These are phyloP conservation scores for Annona squamosa DNA, from an alignment of 164 flowering plant genomes.

Conservation along the genomic window DNA sequence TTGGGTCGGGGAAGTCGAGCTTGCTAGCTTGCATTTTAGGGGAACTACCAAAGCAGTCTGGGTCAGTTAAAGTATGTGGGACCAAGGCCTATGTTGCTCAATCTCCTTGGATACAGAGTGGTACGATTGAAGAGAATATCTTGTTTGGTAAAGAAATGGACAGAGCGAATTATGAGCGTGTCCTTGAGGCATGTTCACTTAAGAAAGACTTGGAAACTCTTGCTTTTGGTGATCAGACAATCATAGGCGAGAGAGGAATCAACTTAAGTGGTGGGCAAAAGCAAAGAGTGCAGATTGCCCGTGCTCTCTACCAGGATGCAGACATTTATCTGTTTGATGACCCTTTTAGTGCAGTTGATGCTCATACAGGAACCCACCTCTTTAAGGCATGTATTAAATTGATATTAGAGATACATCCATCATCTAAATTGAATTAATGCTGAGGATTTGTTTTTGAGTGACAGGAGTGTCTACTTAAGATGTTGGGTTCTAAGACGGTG, in stretches of 20 bases:
- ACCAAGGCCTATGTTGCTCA: conserved; percentile 81
- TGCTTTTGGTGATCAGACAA: conserved; percentile 73
- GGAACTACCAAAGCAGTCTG: conserved; percentile 43
- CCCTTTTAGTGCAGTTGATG: conserved; percentile 95
- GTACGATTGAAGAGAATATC: conserved; percentile 74
- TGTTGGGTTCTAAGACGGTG: conserved; percentile 54
- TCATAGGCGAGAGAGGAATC: conserved; percentile 89
- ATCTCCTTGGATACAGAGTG: conserved; percentile 90
- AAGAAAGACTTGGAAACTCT: conserved; percentile 75
- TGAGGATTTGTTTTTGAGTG: not conserved
- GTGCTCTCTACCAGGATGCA: conserved; percentile 83
- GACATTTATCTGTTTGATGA: conserved; percentile 83
- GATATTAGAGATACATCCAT: not conserved
- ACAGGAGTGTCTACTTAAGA: conserved; percentile 59
- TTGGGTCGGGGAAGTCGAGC: conserved; percentile 63
- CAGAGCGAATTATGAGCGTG: conserved; percentile 51
- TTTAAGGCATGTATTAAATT: conserved; percentile 45
- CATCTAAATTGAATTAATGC: too few relatives aligned
- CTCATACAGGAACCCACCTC: conserved; percentile 81
- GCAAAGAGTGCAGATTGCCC: conserved; percentile 83
- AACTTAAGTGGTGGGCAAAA: conserved; percentile 93
- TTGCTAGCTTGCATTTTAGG: conserved; percentile 52
- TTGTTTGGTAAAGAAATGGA: conserved; percentile 78
- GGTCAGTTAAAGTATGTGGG: conserved; percentile 38
- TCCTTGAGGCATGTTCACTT: conserved; percentile 69